A percentile compares a stretch with the other conserved stretches of the same genome.
Conservation (phyloP, 306 rosid genomes). For the Chamaecrista fasciculata region DNA sequence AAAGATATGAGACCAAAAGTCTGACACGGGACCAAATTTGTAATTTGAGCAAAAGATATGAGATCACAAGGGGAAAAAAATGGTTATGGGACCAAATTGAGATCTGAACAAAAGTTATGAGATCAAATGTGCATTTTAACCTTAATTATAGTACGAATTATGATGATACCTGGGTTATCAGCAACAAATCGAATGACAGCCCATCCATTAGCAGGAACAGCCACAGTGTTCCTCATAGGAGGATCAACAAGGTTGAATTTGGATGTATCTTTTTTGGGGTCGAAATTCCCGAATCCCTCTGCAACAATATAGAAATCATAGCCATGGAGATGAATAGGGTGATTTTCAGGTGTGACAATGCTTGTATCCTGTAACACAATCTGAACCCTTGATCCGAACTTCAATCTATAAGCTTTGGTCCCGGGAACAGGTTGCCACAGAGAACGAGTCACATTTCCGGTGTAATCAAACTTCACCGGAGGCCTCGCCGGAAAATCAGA, state of each 20-base stretch:
- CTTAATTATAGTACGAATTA: no score
- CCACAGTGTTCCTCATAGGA: conserved; percentile 79
- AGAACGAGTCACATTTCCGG: conserved; percentile 81
- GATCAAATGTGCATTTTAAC: no score
- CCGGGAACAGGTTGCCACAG: conserved; percentile 72
- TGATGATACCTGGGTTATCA: conserved; percentile 91
- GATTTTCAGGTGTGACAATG: conserved; percentile 75
- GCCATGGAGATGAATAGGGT: conserved; percentile 91
- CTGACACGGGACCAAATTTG: no score
- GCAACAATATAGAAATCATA: conserved; percentile 85
- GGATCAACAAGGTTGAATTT: conserved; percentile 92
- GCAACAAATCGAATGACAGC: conserved; percentile 91
- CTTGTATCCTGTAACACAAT: conserved; percentile 83
- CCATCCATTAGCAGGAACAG: conserved; percentile 88
- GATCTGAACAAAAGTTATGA: no score
- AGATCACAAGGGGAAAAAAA: no score
- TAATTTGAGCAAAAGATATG: no score
- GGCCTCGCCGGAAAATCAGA: conserved; percentile 78
- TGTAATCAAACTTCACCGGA: conserved; percentile 60
- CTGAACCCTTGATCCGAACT: conserved; percentile 75
- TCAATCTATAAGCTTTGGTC: conserved; percentile 59
- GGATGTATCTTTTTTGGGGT: conserved; percentile 51
- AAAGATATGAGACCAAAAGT: no score
- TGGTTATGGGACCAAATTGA: no score
- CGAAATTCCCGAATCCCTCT: conserved; percentile 83